These are phyloP conservation scores for Umbellularia californica DNA, from an alignment of 164 flowering plant genomes.

Conservation along the genomic window DNA sequence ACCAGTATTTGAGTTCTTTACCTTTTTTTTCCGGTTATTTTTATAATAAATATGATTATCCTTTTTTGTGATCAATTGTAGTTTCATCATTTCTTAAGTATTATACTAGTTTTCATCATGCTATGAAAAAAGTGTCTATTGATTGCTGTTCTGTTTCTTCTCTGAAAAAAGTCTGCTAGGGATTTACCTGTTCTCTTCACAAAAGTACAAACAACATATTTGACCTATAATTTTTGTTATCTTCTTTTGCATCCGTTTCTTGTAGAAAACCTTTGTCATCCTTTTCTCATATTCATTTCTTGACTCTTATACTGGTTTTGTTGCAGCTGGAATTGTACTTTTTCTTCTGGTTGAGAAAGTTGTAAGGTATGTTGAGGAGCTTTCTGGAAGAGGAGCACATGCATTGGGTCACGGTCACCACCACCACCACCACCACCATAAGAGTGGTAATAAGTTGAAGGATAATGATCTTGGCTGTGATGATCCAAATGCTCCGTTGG, in stretches of 20 bases:
- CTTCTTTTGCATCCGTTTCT: background rate
- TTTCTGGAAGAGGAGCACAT: conserved; percentile 44
- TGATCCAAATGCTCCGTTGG: conserved; percentile 16
- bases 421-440: conserved; percentile 70
- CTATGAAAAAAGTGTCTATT: too few species aligned
- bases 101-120: too few species aligned
- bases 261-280: background rate
- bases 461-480: conserved; percentile 35
- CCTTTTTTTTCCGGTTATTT: too few species aligned
- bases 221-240: too few species aligned
- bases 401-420: conserved; percentile 59
- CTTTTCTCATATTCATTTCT: background rate
- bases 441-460: conserved; percentile 43
- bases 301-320: conserved; percentile 19
- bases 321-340: conserved; percentile 83
- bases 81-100: too few species aligned
- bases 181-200: too few species aligned
- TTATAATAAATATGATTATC: too few species aligned
- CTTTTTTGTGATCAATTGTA: too few species aligned
- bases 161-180: too few species aligned
- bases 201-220: too few species aligned
- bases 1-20: too few species aligned
- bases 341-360: conserved; percentile 92
- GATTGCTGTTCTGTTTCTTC: too few species aligned
- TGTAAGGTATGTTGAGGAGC: conserved; percentile 85